Percentiles rank a stretch among this genome's conserved stretches.
phyloP scores from a whole-genome alignment of 2,329 filamentous ascomycete species.

The Cryphonectria radicalis region DNA sequence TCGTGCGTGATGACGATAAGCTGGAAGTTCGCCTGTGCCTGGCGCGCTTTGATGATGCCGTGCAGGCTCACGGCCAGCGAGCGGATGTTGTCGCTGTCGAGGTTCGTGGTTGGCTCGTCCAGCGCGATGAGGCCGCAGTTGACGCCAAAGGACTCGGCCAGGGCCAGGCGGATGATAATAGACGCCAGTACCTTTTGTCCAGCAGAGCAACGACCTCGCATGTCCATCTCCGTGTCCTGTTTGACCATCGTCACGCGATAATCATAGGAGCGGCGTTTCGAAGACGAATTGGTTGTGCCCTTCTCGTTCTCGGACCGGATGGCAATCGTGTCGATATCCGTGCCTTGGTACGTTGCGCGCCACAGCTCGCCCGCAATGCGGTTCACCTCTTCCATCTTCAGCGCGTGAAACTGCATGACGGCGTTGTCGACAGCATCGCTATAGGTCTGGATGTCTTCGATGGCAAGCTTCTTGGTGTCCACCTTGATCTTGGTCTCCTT shows the following conservation, averaged over 20 bases:
- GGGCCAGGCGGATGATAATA: constrained; percentile 95
- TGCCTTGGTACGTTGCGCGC: constrained; percentile 95
- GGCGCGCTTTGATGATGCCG: constrained; percentile 81
- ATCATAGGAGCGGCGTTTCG: constrained; percentile 85
- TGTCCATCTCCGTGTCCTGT: constrained; percentile 97
- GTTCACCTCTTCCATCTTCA: constrained; percentile 99
- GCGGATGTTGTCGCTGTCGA: constrained; percentile 93
- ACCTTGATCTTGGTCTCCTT: constrained; percentile 88
- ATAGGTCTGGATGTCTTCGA: constrained; percentile 87
- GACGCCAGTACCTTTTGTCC: constrained; percentile 95
- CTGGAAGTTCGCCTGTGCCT: constrained; percentile 92
- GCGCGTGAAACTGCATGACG: constrained; percentile 92
- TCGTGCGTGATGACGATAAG: constrained; percentile 99
- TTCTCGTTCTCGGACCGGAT: constrained; percentile 91
- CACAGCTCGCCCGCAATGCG: constrained; percentile 94
- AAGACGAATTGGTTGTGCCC: constrained; percentile 37
- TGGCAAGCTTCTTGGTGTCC: constrained; percentile 88
- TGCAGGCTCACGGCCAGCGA: constrained; percentile 84
- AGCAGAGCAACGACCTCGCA: constrained; percentile 95
- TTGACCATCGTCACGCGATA: constrained; percentile 99
- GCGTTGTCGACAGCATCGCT: constrained; percentile 86
- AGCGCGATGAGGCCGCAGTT: constrained; percentile 96
- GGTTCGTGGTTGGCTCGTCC: constrained; percentile 96
- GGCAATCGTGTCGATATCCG: constrained; percentile 94
- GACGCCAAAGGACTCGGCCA: constrained; percentile 94